Evolutionary conservation across 169 alveolate genomes (phyloP), one percentile per base, ranked within the genome.

Genomic region (Plasmodium vinckei): DNA sequence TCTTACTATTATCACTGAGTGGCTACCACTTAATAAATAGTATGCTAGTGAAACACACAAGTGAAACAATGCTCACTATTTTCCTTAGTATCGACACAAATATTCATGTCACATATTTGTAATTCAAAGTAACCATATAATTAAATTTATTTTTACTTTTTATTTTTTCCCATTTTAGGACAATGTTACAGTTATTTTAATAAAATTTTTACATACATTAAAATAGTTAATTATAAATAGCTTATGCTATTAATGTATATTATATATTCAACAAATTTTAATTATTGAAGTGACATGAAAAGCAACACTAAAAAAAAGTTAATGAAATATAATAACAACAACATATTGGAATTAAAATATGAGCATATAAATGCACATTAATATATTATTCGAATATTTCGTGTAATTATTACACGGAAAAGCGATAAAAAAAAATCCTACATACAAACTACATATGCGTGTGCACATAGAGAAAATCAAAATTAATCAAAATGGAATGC

Each of bases 131-230:
- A 7, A 33, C 0, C 42, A 33, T 33, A 33, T 33, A 33, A 33
- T 33, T 33, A 33, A 33, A 33, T 33, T 33, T 33, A 33, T 47
- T 25, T 69, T 17, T 54, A 64, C 15, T 17, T 49, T 12, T 17
- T 49, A 2, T n/a, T 23, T 67, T 70, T 42, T 42, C 23, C 64
- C 15, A 13, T 19, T 47, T 33, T 10, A 46, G 73, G 87, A 73
- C 17, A 73, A 84, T 27, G 89, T 69, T 27, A 87, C 77, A 13
- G 95, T 69, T 13, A 77, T 88, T 72, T 87, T 89, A 46, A 75
- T 75, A 61, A 75, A 75, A 67, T 75, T 75, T 54, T 64, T 75
- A 27, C 88, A 75, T 73, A 75, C 61, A 75, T 63, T 19, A 75
- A 63, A 75, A 51, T 39, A 42, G 69, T 71, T 71, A 71, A 71